These are phyloP conservation scores for Capsella rubella DNA, from an alignment of 441 rosid species.

Conservation along the genomic window DNA sequence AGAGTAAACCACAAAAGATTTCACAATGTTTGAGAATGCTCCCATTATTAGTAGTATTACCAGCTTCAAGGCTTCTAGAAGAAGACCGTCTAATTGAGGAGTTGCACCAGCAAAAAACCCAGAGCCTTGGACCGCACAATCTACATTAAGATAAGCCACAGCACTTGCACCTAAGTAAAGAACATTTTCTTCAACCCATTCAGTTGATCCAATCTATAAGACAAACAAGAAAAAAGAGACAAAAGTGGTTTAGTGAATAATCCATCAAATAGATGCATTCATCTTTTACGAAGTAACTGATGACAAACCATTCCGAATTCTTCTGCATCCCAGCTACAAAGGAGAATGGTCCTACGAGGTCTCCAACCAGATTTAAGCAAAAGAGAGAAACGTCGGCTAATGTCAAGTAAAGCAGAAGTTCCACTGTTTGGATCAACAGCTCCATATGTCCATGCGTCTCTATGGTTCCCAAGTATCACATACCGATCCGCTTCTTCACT, in stretches of 20 bases:
- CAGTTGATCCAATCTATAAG: constrained; percentile 83
- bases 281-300: constrained; percentile 8
- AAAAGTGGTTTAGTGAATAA: neutral
- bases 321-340: constrained; percentile 98
- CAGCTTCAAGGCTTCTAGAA: constrained; percentile 73
- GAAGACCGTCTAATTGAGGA: constrained; percentile 85
- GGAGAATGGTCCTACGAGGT: constrained; percentile 83
- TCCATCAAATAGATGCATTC: neutral
- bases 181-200: constrained; percentile 94
- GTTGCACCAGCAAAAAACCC: constrained; percentile 88
- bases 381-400: constrained; percentile 71
- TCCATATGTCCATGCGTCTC: constrained; percentile 99
- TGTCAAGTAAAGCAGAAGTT: constrained; percentile 90
- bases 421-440: constrained; percentile 99
- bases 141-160: constrained; percentile 90
- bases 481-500: constrained; percentile 81
- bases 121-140: constrained; percentile 97
- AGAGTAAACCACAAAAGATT: neutral
- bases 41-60: constrained; percentile 43
- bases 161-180: constrained; percentile 81
- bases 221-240: neutral
- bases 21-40: neutral
- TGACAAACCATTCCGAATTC: constrained; percentile 96
- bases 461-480: constrained; percentile 86
- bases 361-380: constrained; percentile 79